phyloP scores from a whole-genome alignment of 2,329 filamentous ascomycete genomes.

The Hymenoscyphus albidus region DNA sequence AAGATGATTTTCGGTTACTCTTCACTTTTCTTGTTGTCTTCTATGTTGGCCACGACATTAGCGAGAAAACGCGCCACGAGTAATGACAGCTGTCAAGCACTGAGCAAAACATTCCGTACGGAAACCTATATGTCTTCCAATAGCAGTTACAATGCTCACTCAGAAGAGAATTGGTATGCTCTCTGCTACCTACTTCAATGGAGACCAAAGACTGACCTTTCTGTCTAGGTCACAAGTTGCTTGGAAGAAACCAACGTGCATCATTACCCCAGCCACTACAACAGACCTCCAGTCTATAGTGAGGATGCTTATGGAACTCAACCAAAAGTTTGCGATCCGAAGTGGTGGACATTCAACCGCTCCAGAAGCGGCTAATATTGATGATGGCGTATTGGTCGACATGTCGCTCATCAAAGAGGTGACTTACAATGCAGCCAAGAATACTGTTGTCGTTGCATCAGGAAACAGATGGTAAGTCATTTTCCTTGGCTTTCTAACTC shows the following conservation, averaged over 20 bases:
- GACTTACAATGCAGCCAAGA: neutral
- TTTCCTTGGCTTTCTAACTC: constrained; percentile 12
- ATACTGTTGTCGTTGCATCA: constrained; percentile 29
- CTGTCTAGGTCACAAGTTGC: constrained; percentile 5
- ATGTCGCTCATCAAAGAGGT: constrained; percentile 1
- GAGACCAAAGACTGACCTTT: neutral
- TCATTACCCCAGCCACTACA: constrained; percentile 33
- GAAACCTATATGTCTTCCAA: neutral
- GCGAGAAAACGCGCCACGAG: neutral
- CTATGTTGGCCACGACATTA: neutral
- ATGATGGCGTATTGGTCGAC: constrained; percentile 1
- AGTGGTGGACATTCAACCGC: constrained; percentile 2
- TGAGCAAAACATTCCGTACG: neutral
- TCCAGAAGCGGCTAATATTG: neutral
- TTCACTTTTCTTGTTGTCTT: neutral
- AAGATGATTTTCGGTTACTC: neutral
- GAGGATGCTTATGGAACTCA: constrained; percentile 1
- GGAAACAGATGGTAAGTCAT: constrained; percentile 33
- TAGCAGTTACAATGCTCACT: neutral
- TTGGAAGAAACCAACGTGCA: constrained; percentile 24
- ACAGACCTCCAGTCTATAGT: constrained; percentile 30
- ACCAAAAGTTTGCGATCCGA: neutral
- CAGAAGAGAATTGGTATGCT: neutral
- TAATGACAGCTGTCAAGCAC: neutral
- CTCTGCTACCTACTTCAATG: neutral